Evolutionary conservation across 2,329 filamentous ascomycete genomes (phyloP).

Genomic region (Karstenula rhodostoma): DNA sequence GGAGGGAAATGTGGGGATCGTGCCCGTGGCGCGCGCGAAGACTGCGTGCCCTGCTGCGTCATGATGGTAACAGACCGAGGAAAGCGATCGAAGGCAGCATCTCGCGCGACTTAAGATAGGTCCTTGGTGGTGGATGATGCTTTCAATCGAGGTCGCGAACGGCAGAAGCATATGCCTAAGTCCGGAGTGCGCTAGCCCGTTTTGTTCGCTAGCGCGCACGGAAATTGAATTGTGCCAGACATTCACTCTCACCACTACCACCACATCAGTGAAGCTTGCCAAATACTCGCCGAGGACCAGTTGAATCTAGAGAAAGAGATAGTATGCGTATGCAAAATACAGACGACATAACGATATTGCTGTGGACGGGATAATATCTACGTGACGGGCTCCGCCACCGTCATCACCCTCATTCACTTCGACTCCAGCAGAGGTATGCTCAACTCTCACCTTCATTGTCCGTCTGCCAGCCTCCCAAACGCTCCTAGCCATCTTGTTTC

Average conservation of each 20-base stretch:
- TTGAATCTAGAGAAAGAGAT: neutral
- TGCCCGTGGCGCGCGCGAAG: constrained; percentile 44
- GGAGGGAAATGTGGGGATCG: constrained; percentile 63
- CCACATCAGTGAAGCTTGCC: constrained; percentile 8
- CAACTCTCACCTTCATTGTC: constrained; percentile 3
- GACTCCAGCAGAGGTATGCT: constrained; percentile 26
- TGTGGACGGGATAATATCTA: neutral
- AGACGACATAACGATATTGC: neutral
- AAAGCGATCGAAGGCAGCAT: neutral
- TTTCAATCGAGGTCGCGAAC: constrained; percentile 16
- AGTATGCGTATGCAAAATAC: neutral
- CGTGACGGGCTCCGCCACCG: neutral
- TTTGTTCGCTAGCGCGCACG: constrained; percentile 24
- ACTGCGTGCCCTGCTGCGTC: constrained; percentile 27
- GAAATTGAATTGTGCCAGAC: constrained; percentile 25
- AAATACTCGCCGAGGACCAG: constrained; percentile 5
- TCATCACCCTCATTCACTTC: constrained; percentile 20
- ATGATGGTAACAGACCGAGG: constrained; percentile 11
- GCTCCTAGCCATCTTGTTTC: constrained; percentile 18
- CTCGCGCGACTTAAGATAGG: neutral
- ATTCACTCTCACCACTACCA: constrained; percentile 15
- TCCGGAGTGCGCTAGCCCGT: constrained; percentile 19
- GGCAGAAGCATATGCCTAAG: constrained; percentile 22
- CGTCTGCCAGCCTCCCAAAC: neutral
- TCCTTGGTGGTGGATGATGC: neutral